phyloP scores from a whole-genome alignment of 805 yeast genomes.

The Kregervanrija delftensis region DNA sequence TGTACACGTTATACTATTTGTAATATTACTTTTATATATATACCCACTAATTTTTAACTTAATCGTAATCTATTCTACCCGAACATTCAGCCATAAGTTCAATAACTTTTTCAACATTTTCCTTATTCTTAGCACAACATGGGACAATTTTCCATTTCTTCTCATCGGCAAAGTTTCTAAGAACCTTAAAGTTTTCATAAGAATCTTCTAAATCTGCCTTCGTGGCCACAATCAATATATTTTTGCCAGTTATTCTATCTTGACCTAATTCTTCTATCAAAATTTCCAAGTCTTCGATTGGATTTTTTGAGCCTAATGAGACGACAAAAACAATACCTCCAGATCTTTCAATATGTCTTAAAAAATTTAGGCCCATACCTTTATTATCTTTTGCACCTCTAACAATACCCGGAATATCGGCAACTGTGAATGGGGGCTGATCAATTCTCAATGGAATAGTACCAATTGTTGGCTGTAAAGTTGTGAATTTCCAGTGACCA shows the following conservation, averaged over 20 bases:
- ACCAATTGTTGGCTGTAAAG: constrained; percentile 87
- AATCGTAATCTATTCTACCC: constrained; percentile 16
- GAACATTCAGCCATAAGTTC: constrained; percentile 63
- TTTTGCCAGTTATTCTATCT: constrained; percentile 51
- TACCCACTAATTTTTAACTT: not conserved
- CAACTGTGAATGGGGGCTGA: constrained; percentile 75
- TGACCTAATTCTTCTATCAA: constrained; percentile 68
- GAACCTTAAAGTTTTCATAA: constrained; percentile 36
- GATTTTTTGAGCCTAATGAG: constrained; percentile 62
- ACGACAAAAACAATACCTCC: constrained; percentile 85
- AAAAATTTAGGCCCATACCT: constrained; percentile 91
- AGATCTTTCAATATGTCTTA: constrained; percentile 88
- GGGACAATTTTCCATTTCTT: constrained; percentile 69
- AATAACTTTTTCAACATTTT: constrained; percentile 67
- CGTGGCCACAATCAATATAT: constrained; percentile 77
- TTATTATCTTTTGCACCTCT: constrained; percentile 77
- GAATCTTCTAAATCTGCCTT: constrained; percentile 76
- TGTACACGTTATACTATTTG: not conserved
- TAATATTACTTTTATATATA: not conserved
- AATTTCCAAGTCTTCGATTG: constrained; percentile 56
- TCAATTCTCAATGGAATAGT: constrained; percentile 67
- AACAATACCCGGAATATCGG: constrained; percentile 95
- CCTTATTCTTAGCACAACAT: constrained; percentile 69
- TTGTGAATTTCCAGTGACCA: constrained; percentile 97
- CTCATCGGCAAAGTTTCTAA: constrained; percentile 39